phyloP scores from a whole-genome alignment of 768 basidiomycete genomes.

The Cystofilobasidium capitatum region DNA sequence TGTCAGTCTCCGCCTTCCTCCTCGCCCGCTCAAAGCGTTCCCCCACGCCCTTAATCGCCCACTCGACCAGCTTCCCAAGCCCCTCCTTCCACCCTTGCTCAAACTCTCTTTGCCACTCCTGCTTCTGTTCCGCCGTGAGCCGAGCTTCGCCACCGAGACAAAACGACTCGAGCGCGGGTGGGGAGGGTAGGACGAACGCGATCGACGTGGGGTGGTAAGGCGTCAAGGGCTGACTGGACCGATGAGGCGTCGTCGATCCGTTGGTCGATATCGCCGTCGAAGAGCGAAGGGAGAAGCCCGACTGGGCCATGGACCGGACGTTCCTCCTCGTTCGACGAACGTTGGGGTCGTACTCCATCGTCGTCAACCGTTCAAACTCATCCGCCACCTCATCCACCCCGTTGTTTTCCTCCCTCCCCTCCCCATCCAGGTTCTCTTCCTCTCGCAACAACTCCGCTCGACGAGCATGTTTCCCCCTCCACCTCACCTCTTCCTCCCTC shows the following conservation, averaged over 20 bases:
- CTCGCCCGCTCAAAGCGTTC: constrained; percentile 37
- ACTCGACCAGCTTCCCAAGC: constrained; percentile 34
- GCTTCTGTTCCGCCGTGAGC: constrained; percentile 28
- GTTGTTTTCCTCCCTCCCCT: background rate
- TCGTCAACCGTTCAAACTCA: constrained; percentile 13
- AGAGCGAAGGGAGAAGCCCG: constrained; percentile 36
- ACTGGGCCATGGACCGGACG: constrained; percentile 36
- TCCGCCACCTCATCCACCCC: constrained; percentile 1
- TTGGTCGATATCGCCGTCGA: constrained; percentile 15
- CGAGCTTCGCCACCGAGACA: constrained; percentile 38
- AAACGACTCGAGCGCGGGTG: constrained; percentile 35
- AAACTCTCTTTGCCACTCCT: constrained; percentile 36
- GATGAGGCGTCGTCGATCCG: constrained; percentile 27
- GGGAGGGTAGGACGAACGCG: constrained; percentile 37
- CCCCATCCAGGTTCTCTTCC: constrained; percentile 41
- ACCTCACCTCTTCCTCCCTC: constrained; percentile 6
- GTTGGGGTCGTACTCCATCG: constrained; percentile 14
- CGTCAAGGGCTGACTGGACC: background rate
- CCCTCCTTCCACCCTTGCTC: constrained; percentile 38
- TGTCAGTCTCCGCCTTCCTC: constrained; percentile 34
- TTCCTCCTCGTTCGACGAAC: constrained; percentile 28
- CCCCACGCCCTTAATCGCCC: constrained; percentile 35
- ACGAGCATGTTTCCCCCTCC: constrained; percentile 29
- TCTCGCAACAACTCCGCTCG: constrained; percentile 51
- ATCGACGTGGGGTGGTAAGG: constrained; percentile 19